These are phyloP conservation scores for Cantharellus cinnabarinus DNA, from an alignment of 768 basidiomycete species.

Conservation along the genomic window DNA sequence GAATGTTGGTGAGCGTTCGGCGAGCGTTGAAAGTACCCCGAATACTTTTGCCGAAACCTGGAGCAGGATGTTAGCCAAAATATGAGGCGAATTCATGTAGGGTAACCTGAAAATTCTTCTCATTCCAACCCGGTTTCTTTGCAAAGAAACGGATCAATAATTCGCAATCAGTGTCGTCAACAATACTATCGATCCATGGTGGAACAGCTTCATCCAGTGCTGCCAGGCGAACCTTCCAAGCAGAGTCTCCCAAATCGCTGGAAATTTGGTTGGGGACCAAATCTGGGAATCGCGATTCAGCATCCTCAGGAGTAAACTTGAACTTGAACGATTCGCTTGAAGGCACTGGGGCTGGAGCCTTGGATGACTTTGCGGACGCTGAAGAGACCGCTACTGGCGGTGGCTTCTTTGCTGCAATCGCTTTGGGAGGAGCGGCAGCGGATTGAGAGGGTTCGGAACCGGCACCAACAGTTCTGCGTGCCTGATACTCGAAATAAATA, in stretches of 20 bases:
- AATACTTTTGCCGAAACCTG: constrained; percentile 87
- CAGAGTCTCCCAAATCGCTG: constrained; percentile 58
- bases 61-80: constrained; percentile 5
- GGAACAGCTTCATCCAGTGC: constrained; percentile 64
- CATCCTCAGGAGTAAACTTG: constrained; percentile 80
- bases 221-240: constrained; percentile 84
- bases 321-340: constrained; percentile 71
- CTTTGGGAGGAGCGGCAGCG: constrained; percentile 2
- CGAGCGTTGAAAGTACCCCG: constrained; percentile 48
- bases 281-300: constrained; percentile 56
- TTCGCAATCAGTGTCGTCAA: constrained; percentile 59
- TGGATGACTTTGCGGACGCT: constrained; percentile 19
- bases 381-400: constrained; percentile 21
- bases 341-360: constrained; percentile 29
- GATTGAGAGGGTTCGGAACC: not conserved
- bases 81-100: not conserved
- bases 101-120: constrained; percentile 90
- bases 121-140: constrained; percentile 84
- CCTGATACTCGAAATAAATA: not conserved
- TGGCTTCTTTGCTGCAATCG: constrained; percentile 25
- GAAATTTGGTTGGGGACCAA: constrained; percentile 51
- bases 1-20: constrained; percentile 64
- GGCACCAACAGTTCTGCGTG: not conserved
- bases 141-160: constrained; percentile 68
- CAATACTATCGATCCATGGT: constrained; percentile 51